phyloP scores from a whole-genome alignment of 352 stramenopile species.

The Globisporangium iwayamae region DNA sequence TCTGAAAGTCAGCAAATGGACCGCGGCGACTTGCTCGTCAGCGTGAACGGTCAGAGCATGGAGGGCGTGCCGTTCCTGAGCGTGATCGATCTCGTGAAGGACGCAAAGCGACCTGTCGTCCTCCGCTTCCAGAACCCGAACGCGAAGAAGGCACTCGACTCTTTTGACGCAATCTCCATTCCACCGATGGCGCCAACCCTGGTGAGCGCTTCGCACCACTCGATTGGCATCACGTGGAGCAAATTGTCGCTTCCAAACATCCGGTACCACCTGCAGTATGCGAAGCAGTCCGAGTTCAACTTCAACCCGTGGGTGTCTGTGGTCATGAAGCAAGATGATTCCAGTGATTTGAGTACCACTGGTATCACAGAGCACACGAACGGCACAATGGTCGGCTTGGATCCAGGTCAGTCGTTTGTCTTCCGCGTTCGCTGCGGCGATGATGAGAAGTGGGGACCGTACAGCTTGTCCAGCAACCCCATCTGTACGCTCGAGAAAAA shows the following conservation, averaged over 20 bases:
- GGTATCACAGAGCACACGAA: slow-evolving; percentile 51
- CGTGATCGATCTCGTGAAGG: slow-evolving; percentile 78
- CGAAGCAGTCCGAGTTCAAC: slow-evolving; percentile 53
- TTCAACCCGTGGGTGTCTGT: slow-evolving; percentile 56
- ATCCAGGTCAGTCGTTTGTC: slow-evolving; percentile 46
- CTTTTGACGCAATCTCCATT: slow-evolving; percentile 54
- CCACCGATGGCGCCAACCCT: slow-evolving; percentile 58
- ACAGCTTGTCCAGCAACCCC: slow-evolving; percentile 52
- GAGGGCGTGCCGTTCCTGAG: slow-evolving; percentile 57
- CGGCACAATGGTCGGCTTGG: slow-evolving; percentile 61
- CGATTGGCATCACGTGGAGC: slow-evolving; percentile 60
- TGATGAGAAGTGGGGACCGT: slow-evolving; percentile 56
- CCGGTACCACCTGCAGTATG: slow-evolving; percentile 65
- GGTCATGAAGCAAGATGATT: slow-evolving; percentile 47
- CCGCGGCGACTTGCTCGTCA: slow-evolving; percentile 66
- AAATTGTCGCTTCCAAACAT: slow-evolving; percentile 31
- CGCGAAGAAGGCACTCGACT: slow-evolving; percentile 37
- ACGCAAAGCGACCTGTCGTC: slow-evolving; percentile 56
- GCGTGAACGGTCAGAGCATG: slow-evolving; percentile 71
- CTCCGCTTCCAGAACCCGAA: slow-evolving; percentile 69
- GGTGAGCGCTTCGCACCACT: slow-evolving; percentile 57
- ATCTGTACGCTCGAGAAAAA: slow-evolving; percentile 56
- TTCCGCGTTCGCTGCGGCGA: slow-evolving; percentile 65
- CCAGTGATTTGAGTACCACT: slow-evolving; percentile 33
- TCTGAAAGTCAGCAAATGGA: slow-evolving; percentile 63